Evolutionary conservation across 345 rosid species (phyloP).

Genomic region (Syzygium jambos): DNA sequence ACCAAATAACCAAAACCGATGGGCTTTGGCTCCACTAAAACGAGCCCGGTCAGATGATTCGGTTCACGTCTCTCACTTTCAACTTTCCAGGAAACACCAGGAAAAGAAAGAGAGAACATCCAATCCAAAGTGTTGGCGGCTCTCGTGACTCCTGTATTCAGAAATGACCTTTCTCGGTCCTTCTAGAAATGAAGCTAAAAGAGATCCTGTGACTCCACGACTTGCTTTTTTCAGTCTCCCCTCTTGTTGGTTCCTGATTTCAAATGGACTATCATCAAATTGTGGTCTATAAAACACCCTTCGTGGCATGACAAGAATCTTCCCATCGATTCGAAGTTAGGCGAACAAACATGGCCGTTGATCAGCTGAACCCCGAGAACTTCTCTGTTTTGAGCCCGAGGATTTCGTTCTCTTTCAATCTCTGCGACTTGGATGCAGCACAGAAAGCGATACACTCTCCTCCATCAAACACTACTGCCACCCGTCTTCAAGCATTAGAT

Average conservation of each 20-base stretch:
- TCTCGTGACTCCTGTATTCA: not conserved
- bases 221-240: not conserved
- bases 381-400: not conserved
- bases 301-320: not conserved
- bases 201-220: not conserved
- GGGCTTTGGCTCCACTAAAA: not conserved
- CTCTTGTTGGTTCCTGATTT: not conserved
- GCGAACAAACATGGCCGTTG: not conserved
- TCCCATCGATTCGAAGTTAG: not conserved
- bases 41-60: not conserved
- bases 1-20: not conserved
- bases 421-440: not conserved
- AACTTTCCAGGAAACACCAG: not conserved
- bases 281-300: not conserved
- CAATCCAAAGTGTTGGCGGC: not conserved
- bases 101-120: not conserved
- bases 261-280: not conserved
- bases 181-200: not conserved
- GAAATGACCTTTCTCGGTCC: not conserved
- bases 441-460: not conserved
- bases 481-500: not conserved
- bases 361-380: not conserved
- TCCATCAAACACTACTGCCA: not conserved
- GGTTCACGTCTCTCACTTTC: not conserved
- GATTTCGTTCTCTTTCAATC: conserved; percentile 5